Conservation (phyloP, 352 stramenopile genomes). For the Pythium dissimile region DNA sequence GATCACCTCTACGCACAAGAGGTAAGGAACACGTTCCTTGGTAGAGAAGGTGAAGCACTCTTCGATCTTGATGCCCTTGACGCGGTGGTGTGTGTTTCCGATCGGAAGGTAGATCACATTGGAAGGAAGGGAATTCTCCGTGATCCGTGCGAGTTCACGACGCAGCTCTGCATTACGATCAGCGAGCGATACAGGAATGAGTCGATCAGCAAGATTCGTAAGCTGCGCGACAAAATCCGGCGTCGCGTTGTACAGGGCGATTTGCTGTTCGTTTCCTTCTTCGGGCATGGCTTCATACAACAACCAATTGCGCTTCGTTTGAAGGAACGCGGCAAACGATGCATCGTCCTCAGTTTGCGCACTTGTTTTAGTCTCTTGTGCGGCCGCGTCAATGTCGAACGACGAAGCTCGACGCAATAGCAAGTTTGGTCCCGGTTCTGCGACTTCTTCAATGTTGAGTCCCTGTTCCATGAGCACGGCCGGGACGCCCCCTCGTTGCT, state of each 20-base stretch:
- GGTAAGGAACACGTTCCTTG: constrained; percentile 81
- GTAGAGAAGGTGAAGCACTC: constrained; percentile 85
- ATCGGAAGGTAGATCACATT: constrained; percentile 80
- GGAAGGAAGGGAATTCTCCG: constrained; percentile 52
- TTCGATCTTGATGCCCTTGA: constrained; percentile 66
- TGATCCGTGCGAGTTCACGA: constrained; percentile 43
- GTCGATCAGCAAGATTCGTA: constrained; percentile 58
- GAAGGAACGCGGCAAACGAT: constrained; percentile 50
- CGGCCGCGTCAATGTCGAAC: constrained; percentile 50
- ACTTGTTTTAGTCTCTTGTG: constrained; percentile 28
- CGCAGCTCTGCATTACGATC: constrained; percentile 49
- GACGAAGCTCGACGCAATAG: constrained; percentile 43
- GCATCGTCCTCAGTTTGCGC: constrained; percentile 41
- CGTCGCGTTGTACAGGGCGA: constrained; percentile 63
- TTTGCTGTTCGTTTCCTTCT: constrained; percentile 61
- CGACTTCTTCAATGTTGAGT: constrained; percentile 67
- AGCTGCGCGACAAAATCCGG: constrained; percentile 65
- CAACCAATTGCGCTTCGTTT: constrained; percentile 43
- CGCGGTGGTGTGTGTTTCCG: constrained; percentile 68
- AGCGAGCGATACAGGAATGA: constrained; percentile 46
- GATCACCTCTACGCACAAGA: constrained; percentile 78
- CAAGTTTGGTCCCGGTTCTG: constrained; percentile 43
- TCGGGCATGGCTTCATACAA: constrained; percentile 55
- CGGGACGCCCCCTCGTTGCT: constrained; percentile 56
- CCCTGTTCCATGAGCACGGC: constrained; percentile 75